Evolutionary conservation across 2,329 filamentous ascomycete genomes (phyloP), one percentile per base, ranked within the genome.

Genomic region (Macrophomina phaseolina): DNA sequence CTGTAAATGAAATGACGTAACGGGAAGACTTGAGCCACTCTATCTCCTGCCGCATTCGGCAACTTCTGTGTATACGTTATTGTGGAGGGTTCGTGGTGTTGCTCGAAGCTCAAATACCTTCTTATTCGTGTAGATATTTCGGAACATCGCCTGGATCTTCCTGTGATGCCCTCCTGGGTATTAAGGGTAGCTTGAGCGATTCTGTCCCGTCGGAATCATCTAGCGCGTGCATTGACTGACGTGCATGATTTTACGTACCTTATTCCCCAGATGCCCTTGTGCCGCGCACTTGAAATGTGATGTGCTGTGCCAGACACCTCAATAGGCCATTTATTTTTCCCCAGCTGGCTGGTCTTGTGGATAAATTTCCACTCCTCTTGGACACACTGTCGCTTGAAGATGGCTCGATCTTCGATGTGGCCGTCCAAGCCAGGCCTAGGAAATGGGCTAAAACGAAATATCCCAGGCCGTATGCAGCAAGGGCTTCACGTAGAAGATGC

Each of bases 111-210:
- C 28, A 46, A 60, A 32, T 55, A 32, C 49, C 34, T 18, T 62
- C 23, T 49, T 48, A 42, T 61, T 62, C 58, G 38, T 62, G 58
- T 62, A 62, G 30, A 62, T 62, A 49, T 23, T 62, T 62, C 28
- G 5, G 58, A 45, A 38, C 11, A 32, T 36, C 9, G 58, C 32
- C 58, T n/a, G n/a, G 58, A 18, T 62, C 30, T 48, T 40, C 9
- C 45, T 61, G 8, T 23, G 5, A 11, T 9, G 2, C 53, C 42
- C n/a, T 4, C 8, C 23, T 18, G 32, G 23, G 11, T 5, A 28
- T 49, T 9, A 30, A 36, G 30, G 42, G 14, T 30, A 49, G 42
- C 56, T 18, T 30, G 58, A 36, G 40, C 14, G 46, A 7, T 34
- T 23, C 23, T 49, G 23, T 62, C 42, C 30, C 45, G 58, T 38